A percentile compares a stretch with the other conserved stretches of the same genome.
These are phyloP conservation scores for Psidium friedrichsthalianum DNA, from an alignment of 345 rosid genomes.

Conservation along the genomic window DNA sequence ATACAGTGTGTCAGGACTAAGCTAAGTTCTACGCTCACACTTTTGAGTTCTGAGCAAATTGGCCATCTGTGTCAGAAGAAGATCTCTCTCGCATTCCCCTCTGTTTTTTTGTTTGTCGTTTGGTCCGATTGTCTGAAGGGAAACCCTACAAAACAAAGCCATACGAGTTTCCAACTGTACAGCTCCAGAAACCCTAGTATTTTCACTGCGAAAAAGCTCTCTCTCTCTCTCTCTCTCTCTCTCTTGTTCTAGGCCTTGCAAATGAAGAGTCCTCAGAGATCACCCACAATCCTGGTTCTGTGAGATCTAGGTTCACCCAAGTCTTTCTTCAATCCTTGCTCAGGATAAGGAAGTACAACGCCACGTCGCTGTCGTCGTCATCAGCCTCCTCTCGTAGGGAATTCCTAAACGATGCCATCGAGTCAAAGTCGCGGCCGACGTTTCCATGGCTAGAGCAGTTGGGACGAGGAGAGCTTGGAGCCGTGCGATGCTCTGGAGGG, in stretches of 20 bases:
- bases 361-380: background rate
- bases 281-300: background rate
- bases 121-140: background rate
- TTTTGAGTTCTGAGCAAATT: slow-evolving; percentile 1
- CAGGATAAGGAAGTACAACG: slow-evolving; percentile 7
- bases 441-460: slow-evolving; percentile 39
- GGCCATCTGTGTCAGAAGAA: slow-evolving; percentile 30
- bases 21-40: slow-evolving; percentile 5
- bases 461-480: slow-evolving; percentile 44
- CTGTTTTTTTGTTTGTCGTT: background rate
- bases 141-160: background rate
- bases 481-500: slow-evolving; percentile 26
- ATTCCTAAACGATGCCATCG: slow-evolving; percentile 8
- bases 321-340: slow-evolving; percentile 30
- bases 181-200: background rate
- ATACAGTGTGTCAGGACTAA: background rate
- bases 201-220: background rate
- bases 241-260: slow-evolving; percentile 2
- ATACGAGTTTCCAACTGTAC: background rate
- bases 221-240: too few species aligned
- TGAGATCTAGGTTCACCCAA: slow-evolving; percentile 21
- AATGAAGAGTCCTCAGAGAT: background rate
- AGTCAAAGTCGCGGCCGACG: slow-evolving; percentile 40
- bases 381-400: slow-evolving; percentile 2
- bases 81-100: background rate